A percentile compares a stretch with the other conserved stretches of the same genome.
These are phyloP conservation scores for Fremontodendron californicum DNA, from an alignment of 345 rosid genomes.

Conservation along the genomic window DNA sequence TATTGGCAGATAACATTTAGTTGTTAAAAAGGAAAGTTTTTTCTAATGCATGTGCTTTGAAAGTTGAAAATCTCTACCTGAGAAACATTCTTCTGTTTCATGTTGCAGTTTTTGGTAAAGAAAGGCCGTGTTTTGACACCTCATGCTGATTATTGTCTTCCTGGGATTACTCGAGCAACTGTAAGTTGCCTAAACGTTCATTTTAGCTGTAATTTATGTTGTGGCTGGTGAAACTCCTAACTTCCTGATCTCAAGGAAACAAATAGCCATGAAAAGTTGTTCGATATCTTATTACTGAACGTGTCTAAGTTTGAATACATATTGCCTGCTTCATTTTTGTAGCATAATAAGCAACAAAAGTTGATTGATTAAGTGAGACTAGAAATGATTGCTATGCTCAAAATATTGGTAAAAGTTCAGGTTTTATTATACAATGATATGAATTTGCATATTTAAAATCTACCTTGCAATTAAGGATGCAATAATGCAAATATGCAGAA, in stretches of 20 bases:
- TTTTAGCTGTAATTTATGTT: not conserved
- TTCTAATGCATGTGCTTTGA: constrained; percentile 1
- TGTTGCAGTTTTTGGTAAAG: constrained; percentile 73
- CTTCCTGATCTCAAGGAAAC: not conserved
- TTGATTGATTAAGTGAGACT: not conserved
- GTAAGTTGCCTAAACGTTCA: constrained; percentile 39
- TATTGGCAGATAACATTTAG: not conserved
- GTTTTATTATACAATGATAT: not conserved
- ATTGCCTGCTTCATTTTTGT: too few species aligned
- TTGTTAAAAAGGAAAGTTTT: not conserved
- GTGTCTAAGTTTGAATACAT: too few species aligned
- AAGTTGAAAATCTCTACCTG: not conserved
- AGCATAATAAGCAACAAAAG: too few species aligned
- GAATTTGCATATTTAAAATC: not conserved
- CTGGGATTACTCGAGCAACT: constrained; percentile 84
- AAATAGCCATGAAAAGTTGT: not conserved
- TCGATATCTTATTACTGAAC: not conserved
- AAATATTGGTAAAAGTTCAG: not conserved
- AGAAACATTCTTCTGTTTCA: constrained; percentile 9
- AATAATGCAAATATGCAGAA: not conserved
- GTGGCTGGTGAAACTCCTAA: not conserved
- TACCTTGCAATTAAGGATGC: not conserved
- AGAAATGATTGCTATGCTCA: not conserved
- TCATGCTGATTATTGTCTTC: constrained; percentile 90
- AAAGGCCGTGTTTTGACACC: constrained; percentile 80